Conservation (phyloP, 2,329 filamentous ascomycete genomes). For the Rasamsonia emersonii region DNA sequence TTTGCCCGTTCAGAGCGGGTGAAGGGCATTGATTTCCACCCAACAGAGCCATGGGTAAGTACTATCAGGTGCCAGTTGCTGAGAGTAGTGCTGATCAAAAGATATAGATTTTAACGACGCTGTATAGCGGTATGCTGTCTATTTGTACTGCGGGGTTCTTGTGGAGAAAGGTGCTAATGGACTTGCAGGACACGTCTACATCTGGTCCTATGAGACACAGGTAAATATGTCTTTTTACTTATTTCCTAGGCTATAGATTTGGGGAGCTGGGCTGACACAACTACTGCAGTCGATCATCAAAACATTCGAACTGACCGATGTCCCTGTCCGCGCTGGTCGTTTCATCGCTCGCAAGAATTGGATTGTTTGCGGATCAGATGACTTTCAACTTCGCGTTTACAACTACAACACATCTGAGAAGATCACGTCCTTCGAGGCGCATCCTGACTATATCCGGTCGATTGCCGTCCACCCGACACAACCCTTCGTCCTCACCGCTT, state of each 20-base stretch:
- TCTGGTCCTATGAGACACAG: conserved; percentile 97
- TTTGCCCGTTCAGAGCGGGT: conserved; percentile 90
- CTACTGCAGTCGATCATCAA: conserved; percentile 70
- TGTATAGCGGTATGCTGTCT: conserved; percentile 72
- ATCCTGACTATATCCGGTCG: conserved; percentile 96
- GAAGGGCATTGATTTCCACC: conserved; percentile 95
- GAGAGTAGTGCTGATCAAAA: conserved; percentile 15
- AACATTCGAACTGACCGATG: conserved; percentile 97
- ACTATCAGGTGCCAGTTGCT: conserved; percentile 4
- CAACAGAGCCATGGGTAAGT: conserved; percentile 85
- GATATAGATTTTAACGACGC: conserved; percentile 65
- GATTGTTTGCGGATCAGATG: conserved; percentile 92
- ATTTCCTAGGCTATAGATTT: not conserved
- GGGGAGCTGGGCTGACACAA: conserved; percentile 15
- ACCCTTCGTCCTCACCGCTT: conserved; percentile 90
- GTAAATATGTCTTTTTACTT: conserved; percentile 23
- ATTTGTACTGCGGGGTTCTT: conserved; percentile 7
- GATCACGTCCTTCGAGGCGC: conserved; percentile 92
- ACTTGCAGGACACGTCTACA: conserved; percentile 80
- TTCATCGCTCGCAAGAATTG: conserved; percentile 98
- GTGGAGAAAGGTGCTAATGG: conserved; percentile 16
- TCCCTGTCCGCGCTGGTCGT: conserved; percentile 90
- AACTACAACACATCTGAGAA: conserved; percentile 99
- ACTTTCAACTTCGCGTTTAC: conserved; percentile 84
- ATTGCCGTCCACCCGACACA: conserved; percentile 93